phyloP scores from a whole-genome alignment of 2,329 filamentous ascomycete species.

The Aspergillus pseudoglaucus region DNA sequence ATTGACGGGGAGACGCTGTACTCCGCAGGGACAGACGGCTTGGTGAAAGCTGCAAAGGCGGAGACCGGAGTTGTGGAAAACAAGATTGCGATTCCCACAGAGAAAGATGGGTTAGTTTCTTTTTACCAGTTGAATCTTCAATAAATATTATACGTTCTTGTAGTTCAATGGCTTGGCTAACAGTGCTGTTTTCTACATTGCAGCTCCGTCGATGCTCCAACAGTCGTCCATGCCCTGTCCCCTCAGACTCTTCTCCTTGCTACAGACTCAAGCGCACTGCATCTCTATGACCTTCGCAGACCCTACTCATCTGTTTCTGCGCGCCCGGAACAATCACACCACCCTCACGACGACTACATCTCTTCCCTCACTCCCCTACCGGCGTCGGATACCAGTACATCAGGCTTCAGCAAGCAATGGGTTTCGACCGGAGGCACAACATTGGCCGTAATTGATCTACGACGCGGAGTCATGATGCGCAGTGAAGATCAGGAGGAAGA shows the following conservation, averaged over 20 bases:
- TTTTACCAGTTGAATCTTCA: conserved; percentile 1
- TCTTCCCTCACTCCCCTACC: conserved; percentile 81
- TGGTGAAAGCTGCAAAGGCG: conserved; percentile 55
- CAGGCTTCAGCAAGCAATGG: conserved; percentile 90
- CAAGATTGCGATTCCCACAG: conserved; percentile 69
- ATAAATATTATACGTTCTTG: background rate
- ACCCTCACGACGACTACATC: conserved; percentile 87
- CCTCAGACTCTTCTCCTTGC: conserved; percentile 82
- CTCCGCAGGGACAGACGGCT: conserved; percentile 55
- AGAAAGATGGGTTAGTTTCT: conserved; percentile 35
- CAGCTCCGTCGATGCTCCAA: conserved; percentile 61
- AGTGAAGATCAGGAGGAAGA: conserved; percentile 96
- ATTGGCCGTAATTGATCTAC: conserved; percentile 79
- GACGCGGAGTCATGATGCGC: conserved; percentile 75
- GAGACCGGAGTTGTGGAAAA: conserved; percentile 63
- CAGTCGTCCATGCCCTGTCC: conserved; percentile 73
- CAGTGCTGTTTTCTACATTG: conserved; percentile 22
- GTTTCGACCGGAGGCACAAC: conserved; percentile 88
- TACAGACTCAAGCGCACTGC: conserved; percentile 82
- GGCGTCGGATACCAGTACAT: conserved; percentile 71
- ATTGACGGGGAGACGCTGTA: conserved; percentile 66
- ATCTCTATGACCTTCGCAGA: conserved; percentile 78
- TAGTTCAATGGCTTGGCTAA: conserved; percentile 5
- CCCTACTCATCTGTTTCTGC: conserved; percentile 48
- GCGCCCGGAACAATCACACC: conserved; percentile 70